Evolutionary conservation across 73 alveolate species (phyloP), one percentile per base, ranked within the genome.

Genomic region (Effrenium voratum): DNA sequence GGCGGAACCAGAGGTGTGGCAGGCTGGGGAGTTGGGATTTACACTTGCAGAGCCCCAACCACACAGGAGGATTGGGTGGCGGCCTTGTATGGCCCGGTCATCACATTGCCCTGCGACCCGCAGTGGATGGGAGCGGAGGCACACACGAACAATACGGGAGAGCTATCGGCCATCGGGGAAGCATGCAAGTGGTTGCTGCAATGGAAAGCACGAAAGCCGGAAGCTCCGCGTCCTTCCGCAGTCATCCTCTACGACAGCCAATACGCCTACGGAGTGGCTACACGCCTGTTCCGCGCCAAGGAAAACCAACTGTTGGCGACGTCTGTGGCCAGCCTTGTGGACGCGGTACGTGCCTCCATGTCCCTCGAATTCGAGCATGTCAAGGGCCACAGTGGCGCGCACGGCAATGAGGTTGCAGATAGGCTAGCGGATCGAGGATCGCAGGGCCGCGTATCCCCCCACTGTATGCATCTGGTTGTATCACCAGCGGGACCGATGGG

Each of bases 71-170:
- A 10, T 5, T 76, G 87, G 87, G 3, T 43, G 60, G 87, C 87
- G 5, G 87, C 87, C 13, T 36, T 81, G 32, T 81, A 81, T 30
- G 68, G 66, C 3, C 60, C 84, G 84, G 84, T 73, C 22, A 15
- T 63, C 41, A 28, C 38, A 6, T 6, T 5, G 2, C 13, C 38
- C 30, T 45, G 10, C 3, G 90, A 77, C 45, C 60, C 60, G 44
- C 40, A 6, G 44, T 77, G 90, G 90, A 5, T 77, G 66, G 90
- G 90, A 43, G 90, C 90, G 28, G 30, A 4, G 40, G 44, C 4
- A 36, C 90, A 77, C 59, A 77, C 68, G 55, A 77, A 77, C 47
- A 77, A 77, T 38, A 77, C 84, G 30, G 84, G 36, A 4, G 84
- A 73, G 50, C 55, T 73, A 10, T 36, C 84, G 3, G 84, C 52